Base-by-base conservation (phyloP, 2,329 filamentous ascomycete species). In the Penicillium sp. region DNA sequence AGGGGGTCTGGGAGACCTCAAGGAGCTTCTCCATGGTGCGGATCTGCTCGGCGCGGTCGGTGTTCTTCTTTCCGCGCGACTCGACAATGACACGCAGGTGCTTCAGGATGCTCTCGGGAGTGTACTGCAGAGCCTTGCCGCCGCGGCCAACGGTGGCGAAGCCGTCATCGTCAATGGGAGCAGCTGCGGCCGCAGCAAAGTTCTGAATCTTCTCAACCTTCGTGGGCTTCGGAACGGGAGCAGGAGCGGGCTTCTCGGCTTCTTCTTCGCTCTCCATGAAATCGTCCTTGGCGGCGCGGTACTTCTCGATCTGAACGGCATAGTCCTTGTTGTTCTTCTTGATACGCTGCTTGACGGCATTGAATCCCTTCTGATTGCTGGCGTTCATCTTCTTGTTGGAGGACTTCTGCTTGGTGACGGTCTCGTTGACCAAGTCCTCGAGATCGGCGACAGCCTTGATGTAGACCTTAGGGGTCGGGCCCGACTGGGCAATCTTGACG, bases 321-420 rank as follows among this genome's bases (percentile, higher is more conserved):
- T 91, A 91, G 51, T 97, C 91, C 73, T 94, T 94, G 78, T 91
- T 94, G 73, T 91, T 91, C 80, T 96, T 97, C 81, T 91, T 90
- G 75, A 98, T 88, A 73, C 90, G 90, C 70, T 98, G 93, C 74
- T 96, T 94, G 62, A 97, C 87, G 48, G 90, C 88, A 68, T 97
- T 98, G 61, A 98, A 80, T 60, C 90, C 89, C 71, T 89, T 87
- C 53, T 89, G 86, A 64, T 91, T 94, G 63, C 84, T 93, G 48
- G 90, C 89, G 73, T 95, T 98, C 90, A 97, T 95, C 79, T 96
- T 97, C 81, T 96, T 96, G 50, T 84, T 82, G 2, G 87, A 86
- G 55, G 94, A 86, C 77, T 98, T 98, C 66, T 94, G 87, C 79
- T 96, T 96, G 59, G 89, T 82, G 52, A 94, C 80, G 16, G 90